Evolutionary conservation across 2,329 filamentous ascomycete genomes (phyloP), one percentile per base, ranked within the genome.

Genomic region (Penicillium italicum): DNA sequence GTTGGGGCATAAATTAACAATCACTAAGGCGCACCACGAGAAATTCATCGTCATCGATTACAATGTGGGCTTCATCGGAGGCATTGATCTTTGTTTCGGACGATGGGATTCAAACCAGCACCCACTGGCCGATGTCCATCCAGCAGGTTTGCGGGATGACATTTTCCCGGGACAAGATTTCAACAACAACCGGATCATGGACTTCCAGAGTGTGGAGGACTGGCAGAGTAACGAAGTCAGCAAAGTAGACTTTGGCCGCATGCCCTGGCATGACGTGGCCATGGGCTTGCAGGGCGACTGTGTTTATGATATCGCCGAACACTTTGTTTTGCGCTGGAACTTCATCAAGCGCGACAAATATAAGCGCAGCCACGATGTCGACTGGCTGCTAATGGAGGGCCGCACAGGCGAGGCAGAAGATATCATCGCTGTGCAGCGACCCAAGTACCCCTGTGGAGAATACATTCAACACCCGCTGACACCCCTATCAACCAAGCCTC

Each of bases 281-380:
- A 95, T 97, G 89, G 91, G 88, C 12, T 65, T 97, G n/a, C 83
- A 94, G 55, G 93, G 94, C 0, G 90, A 92, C 18, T 90, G 87
- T 62, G 90, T 96, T 11, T 91, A 93, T 69, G 93, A 97, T 68
- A 94, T 99, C 64, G 92, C 92, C 0, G 92, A 97, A 74, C 92
- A 97, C 71, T 99, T 97, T 65, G 86, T 96, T 9, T 77, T 97
- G 43, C 85, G 94, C 33, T 97, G 93, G 94, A 97, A 99, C 69
- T 96, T 96, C 67, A 82, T 93, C 76, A 97, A 97, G 76, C 85
- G 93, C 34, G 93, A 97, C 80, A 97, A 97, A 77, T 97, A 97
- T 77, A 97, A 97, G 79, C 87, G 92, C 5, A 89, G 93, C 62
- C 79, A 85, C 0, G 79, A 85, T 36, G 95, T 90, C 62, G 90